Conservation (phyloP, 2,329 filamentous ascomycete species). For the Sporothrix pseudoabietina region DNA sequence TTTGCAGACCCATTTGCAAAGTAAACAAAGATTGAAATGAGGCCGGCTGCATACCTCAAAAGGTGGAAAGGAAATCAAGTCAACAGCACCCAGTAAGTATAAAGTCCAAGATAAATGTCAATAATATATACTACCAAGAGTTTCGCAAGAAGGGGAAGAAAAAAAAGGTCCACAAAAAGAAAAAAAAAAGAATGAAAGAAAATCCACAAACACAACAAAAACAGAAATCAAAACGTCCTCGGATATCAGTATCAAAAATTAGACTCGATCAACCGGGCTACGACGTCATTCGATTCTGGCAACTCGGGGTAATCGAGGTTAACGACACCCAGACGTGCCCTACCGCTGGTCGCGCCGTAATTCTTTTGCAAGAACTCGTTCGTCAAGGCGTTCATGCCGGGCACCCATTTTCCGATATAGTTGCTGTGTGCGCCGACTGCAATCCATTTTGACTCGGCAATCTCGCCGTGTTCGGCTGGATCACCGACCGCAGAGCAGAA, state of each 20-base stretch:
- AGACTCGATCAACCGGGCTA: constrained; percentile 45
- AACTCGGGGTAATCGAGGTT: constrained; percentile 40
- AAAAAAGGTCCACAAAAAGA: no score
- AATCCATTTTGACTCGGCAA: constrained; percentile 48
- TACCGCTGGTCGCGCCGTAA: constrained; percentile 34
- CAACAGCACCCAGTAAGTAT: neutral
- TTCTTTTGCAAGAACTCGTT: constrained; percentile 40
- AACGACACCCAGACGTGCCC: constrained; percentile 39
- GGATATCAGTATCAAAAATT: constrained; percentile 41
- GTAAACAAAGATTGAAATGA: neutral
- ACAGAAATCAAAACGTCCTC: neutral
- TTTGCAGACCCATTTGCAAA: neutral
- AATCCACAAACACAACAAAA: neutral
- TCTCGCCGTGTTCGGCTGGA: constrained; percentile 43
- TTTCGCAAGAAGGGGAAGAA: neutral
- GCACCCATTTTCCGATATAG: constrained; percentile 46
- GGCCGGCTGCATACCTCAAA: no score
- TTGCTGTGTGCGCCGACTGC: constrained; percentile 49
- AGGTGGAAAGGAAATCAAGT: neutral
- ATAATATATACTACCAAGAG: neutral
- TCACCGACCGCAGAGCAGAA: constrained; percentile 50
- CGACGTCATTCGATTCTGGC: constrained; percentile 46
- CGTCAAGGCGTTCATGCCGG: constrained; percentile 48
- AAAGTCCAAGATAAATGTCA: neutral
- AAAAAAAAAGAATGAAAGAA: neutral